Evolutionary conservation across 306 rosid species (phyloP).

Genomic region (Acacia crassicarpa): DNA sequence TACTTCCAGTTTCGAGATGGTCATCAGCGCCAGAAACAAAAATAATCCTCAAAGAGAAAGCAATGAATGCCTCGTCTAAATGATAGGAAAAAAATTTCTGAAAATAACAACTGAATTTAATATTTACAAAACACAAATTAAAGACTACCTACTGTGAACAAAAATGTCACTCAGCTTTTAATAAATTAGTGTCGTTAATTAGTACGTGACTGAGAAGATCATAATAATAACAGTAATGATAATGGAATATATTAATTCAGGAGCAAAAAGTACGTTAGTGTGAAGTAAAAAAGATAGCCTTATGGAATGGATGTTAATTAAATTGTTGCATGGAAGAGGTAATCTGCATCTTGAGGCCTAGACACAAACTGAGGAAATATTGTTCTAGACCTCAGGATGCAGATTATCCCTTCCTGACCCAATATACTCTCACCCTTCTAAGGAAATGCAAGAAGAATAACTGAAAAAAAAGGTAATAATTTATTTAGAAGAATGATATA

Average conservation of each 20-base stretch:
- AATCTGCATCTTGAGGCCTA: background rate
- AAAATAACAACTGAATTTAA: conserved; percentile 10
- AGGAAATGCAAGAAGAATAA: background rate
- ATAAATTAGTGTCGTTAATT: background rate
- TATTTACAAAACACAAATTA: conserved; percentile 11
- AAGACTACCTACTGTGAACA: background rate
- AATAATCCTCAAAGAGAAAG: conserved; percentile 2
- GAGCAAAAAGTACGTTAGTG: background rate
- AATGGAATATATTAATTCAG: background rate
- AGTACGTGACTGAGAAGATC: background rate
- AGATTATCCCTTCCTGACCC: background rate
- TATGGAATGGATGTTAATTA: background rate
- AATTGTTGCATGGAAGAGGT: background rate
- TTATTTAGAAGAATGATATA: background rate
- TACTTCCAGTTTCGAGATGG: too few relatives aligned
- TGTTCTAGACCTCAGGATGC: conserved; percentile 1
- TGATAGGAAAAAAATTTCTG: background rate
- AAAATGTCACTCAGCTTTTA: background rate
- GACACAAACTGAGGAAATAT: background rate
- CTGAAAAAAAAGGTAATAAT: background rate
- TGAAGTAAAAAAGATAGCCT: background rate
- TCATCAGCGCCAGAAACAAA: background rate
- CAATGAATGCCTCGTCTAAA: background rate
- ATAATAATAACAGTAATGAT: background rate
- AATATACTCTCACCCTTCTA: background rate